Percentiles rank a stretch among this genome's conserved stretches.
Evolutionary conservation across 1,284 basidiomycete species (phyloP).

Genomic region (Schizophyllum amplum): DNA sequence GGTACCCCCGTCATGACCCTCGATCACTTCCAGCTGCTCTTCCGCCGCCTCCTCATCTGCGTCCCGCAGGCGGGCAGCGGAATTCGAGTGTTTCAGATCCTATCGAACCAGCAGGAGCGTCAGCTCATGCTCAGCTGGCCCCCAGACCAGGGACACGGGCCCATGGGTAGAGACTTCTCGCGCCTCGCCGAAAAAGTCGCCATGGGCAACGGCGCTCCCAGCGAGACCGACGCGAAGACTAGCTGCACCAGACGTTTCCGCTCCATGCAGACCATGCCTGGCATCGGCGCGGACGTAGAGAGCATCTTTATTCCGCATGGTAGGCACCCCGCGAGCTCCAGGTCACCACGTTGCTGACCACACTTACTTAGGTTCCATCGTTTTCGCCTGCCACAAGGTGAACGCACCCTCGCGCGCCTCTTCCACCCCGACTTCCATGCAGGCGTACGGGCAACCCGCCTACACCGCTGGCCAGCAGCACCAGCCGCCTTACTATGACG

Average conservation of each 20-base stretch:
- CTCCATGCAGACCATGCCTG: conserved; percentile 66
- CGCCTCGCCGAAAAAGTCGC: conserved; percentile 75
- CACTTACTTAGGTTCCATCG: conserved; percentile 53
- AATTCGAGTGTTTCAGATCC: conserved; percentile 77
- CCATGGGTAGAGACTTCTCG: conserved; percentile 77
- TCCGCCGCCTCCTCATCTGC: conserved; percentile 44
- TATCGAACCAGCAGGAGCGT: conserved; percentile 48
- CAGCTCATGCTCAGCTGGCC: conserved; percentile 83
- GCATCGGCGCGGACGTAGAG: conserved; percentile 63
- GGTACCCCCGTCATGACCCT: conserved; percentile 60
- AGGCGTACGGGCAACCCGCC: conserved; percentile 14
- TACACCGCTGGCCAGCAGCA: conserved; percentile 23
- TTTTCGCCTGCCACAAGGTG: conserved; percentile 79
- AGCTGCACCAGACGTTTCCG: conserved; percentile 91
- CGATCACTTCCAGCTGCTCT: conserved; percentile 52
- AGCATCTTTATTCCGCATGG: conserved; percentile 94
- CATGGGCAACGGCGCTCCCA: conserved; percentile 39
- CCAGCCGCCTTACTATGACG: conserved; percentile 33
- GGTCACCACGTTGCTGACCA: not conserved
- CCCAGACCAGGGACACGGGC: conserved; percentile 56
- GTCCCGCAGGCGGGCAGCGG: conserved; percentile 41
- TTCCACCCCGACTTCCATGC: conserved; percentile 30
- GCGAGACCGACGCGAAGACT: conserved; percentile 63
- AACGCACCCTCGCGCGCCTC: conserved; percentile 36
- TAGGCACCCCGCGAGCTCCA: conserved; percentile 24